phyloP scores from a whole-genome alignment of 352 stramenopile species.

The Globisporangium camurandrum region DNA sequence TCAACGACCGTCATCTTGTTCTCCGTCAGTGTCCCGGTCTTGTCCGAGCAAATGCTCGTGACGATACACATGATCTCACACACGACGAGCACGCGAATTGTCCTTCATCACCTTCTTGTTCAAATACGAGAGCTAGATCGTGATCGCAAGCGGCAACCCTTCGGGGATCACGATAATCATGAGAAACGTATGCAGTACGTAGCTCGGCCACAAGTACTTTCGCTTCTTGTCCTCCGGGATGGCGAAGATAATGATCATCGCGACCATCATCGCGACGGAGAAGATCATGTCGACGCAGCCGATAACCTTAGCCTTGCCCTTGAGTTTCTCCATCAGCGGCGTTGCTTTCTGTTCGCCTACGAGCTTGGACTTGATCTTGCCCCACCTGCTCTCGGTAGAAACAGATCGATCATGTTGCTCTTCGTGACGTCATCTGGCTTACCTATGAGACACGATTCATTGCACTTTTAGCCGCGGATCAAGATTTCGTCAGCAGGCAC shows the following conservation, averaged over 20 bases:
- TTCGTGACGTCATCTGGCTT: constrained; percentile 94
- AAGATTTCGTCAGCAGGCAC: constrained; percentile 93
- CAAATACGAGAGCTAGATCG: constrained; percentile 92
- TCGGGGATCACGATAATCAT: constrained; percentile 95
- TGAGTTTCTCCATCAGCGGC: constrained; percentile 90
- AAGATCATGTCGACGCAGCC: constrained; percentile 82
- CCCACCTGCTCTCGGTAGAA: constrained; percentile 81
- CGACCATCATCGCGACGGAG: constrained; percentile 80
- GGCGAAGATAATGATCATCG: constrained; percentile 82
- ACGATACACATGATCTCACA: constrained; percentile 99
- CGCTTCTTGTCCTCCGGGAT: constrained; percentile 44
- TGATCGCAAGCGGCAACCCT: constrained; percentile 90
- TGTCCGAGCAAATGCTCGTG: constrained; percentile 97
- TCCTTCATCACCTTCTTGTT: constrained; percentile 98
- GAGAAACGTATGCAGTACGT: constrained; percentile 92
- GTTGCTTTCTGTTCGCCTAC: constrained; percentile 84
- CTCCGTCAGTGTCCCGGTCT: constrained; percentile 95
- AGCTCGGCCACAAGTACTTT: constrained; percentile 63
- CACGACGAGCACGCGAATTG: constrained; percentile 95
- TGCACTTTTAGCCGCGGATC: constrained; percentile 88
- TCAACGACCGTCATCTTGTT: constrained; percentile 98
- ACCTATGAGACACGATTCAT: constrained; percentile 95
- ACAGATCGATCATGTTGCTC: constrained; percentile 53
- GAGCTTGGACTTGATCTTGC: constrained; percentile 89
- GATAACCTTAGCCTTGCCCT: constrained; percentile 87